Evolutionary conservation across 768 basidiomycete genomes (phyloP).

Genomic region (Suillus lakei): DNA sequence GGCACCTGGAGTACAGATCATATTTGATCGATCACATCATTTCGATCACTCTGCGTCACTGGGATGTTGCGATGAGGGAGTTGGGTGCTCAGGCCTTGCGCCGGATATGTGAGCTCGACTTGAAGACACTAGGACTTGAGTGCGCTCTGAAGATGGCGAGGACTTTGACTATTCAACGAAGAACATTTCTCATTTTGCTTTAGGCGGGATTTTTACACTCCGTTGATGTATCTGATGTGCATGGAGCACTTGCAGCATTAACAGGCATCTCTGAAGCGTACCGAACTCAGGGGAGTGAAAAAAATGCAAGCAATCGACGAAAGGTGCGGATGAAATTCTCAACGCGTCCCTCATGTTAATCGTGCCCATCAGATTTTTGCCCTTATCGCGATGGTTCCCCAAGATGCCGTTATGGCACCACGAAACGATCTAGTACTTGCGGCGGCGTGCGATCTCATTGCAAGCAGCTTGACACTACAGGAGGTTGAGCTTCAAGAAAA

Average conservation of each 20-base stretch:
- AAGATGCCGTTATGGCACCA: constrained; percentile 61
- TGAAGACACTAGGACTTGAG: constrained; percentile 53
- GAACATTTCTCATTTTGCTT: constrained; percentile 9
- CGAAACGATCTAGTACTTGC: constrained; percentile 74
- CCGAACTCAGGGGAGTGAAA: constrained; percentile 33
- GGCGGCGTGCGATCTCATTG: constrained; percentile 75
- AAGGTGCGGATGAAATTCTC: constrained; percentile 43
- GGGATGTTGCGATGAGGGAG: constrained; percentile 83
- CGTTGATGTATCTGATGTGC: constrained; percentile 71
- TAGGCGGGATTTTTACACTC: constrained; percentile 65
- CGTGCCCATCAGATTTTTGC: constrained; percentile 64
- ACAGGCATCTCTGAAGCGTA: constrained; percentile 74
- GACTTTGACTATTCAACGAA: constrained; percentile 16
- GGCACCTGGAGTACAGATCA: constrained; percentile 77
- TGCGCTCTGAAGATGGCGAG: constrained; percentile 60
- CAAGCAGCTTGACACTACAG: constrained; percentile 59
- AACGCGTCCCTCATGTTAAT: constrained; percentile 3
- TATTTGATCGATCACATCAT: constrained; percentile 75
- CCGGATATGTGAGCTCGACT: constrained; percentile 65
- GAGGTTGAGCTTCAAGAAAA: constrained; percentile 50
- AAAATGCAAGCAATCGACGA: constrained; percentile 41
- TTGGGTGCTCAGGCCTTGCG: constrained; percentile 79
- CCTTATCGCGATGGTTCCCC: constrained; percentile 59
- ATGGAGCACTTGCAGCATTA: constrained; percentile 81
- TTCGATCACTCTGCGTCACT: constrained; percentile 80